phyloP scores from a whole-genome alignment of 768 basidiomycete genomes.

The Rhodotorula sphaerocarpa region DNA sequence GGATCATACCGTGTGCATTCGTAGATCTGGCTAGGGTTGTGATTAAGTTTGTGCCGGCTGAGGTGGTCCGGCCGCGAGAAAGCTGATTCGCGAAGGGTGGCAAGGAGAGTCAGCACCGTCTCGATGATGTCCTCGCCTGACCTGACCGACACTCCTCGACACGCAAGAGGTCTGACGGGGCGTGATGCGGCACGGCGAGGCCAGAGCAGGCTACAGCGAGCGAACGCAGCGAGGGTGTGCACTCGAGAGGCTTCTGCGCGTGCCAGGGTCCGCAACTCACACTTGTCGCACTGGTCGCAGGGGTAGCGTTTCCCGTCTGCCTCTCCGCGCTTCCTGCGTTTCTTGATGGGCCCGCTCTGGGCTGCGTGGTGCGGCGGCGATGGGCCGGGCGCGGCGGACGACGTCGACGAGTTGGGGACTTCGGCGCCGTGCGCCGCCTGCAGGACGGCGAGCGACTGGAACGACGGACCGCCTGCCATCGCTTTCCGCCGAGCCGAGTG shows the following conservation, averaged over 20 bases:
- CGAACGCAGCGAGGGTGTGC: background rate
- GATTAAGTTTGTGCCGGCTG: constrained; percentile 33
- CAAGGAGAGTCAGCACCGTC: too few relatives aligned
- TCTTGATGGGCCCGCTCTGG: constrained; percentile 5
- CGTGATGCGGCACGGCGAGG: background rate
- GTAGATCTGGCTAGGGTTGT: constrained; percentile 25
- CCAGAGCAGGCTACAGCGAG: background rate
- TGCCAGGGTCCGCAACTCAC: too few relatives aligned
- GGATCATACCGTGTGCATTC: constrained; percentile 12
- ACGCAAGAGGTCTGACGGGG: too few relatives aligned
- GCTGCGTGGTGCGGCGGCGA: background rate
- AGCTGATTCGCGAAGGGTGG: constrained; percentile 7
- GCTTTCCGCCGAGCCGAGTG: too few relatives aligned
- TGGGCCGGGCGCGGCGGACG: background rate
- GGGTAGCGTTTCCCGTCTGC: constrained; percentile 22
- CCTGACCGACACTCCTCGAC: too few relatives aligned
- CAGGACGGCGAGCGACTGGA: constrained; percentile 26
- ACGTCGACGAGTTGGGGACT: background rate
- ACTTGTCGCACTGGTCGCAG: constrained; percentile 31
- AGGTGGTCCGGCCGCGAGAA: constrained; percentile 33
- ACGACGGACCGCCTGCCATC: background rate
- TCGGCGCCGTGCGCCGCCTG: background rate
- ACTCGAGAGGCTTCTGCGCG: too few relatives aligned
- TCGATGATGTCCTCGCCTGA: too few relatives aligned
- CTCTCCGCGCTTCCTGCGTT: constrained; percentile 13